Evolutionary conservation across 768 basidiomycete genomes (phyloP).

Genomic region (Rossbeevera mucosa): DNA sequence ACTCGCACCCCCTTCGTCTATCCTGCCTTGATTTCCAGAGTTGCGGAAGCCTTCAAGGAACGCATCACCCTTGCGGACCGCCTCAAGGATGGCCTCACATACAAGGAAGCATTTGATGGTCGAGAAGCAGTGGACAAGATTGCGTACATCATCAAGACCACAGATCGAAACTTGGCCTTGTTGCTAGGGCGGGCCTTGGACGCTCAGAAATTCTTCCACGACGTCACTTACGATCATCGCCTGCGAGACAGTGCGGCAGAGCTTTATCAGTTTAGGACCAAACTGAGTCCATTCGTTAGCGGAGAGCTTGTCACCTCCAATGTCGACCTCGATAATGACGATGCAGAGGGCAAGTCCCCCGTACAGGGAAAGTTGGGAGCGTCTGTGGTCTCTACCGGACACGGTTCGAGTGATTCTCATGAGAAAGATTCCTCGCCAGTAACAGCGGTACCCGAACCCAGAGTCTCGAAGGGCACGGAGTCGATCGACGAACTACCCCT

Average conservation of each 20-base stretch:
- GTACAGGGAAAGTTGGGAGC: constrained; percentile 21
- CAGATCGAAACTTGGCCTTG: constrained; percentile 92
- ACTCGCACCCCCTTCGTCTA: constrained; percentile 74
- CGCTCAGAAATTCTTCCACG: constrained; percentile 98
- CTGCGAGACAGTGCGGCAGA: constrained; percentile 84
- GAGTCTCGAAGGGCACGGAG: constrained; percentile 38
- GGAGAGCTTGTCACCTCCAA: constrained; percentile 51
- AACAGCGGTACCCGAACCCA: constrained; percentile 14
- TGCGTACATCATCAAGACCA: constrained; percentile 97
- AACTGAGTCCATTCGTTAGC: constrained; percentile 80
- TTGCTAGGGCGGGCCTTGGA: constrained; percentile 94
- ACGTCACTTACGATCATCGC: constrained; percentile 98
- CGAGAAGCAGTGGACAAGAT: constrained; percentile 97
- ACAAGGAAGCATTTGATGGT: constrained; percentile 95
- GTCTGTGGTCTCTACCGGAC: constrained; percentile 25
- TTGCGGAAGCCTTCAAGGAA: constrained; percentile 88
- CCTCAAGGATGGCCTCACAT: constrained; percentile 91
- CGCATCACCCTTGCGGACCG: constrained; percentile 74
- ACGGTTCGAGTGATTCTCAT: constrained; percentile 34
- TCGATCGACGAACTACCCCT: constrained; percentile 61
- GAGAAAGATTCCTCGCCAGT: constrained; percentile 31
- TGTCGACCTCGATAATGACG: constrained; percentile 34
- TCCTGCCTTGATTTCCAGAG: constrained; percentile 92
- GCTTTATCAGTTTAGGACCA: constrained; percentile 88
- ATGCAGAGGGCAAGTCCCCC: constrained; percentile 29